These are phyloP conservation scores for Drosera spatulata DNA, from an alignment of 179 eudicot species.

Conservation along the genomic window DNA sequence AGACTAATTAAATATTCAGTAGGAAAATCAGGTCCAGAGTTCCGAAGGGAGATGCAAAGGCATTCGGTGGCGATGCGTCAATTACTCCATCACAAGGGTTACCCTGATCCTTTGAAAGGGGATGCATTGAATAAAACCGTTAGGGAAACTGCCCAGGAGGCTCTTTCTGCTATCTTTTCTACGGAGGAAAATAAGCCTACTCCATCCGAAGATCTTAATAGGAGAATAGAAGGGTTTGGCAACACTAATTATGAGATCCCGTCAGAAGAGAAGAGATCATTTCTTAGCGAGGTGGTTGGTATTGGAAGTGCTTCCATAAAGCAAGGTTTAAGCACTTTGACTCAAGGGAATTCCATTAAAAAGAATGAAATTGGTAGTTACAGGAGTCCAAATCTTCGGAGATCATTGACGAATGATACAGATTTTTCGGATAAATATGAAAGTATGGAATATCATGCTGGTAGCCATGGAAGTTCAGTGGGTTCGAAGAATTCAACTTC, in stretches of 20 bases:
- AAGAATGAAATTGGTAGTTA: constrained; percentile 70
- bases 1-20: constrained; percentile 83
- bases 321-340: constrained; percentile 64
- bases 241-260: constrained; percentile 60
- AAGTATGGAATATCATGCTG: constrained; percentile 33
- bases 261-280: constrained; percentile 70
- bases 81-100: constrained; percentile 80
- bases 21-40: constrained; percentile 80
- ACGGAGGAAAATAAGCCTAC: constrained; percentile 65
- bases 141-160: constrained; percentile 86
- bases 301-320: constrained; percentile 82
- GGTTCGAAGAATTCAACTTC: constrained; percentile 27
- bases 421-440: constrained; percentile 49
- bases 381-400: constrained; percentile 68
- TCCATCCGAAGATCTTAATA: constrained; percentile 40
- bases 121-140: constrained; percentile 91
- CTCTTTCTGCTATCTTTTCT: constrained; percentile 77
- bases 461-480: constrained; percentile 38
- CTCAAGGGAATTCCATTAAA: constrained; percentile 51
- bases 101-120: constrained; percentile 75
- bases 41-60: constrained; percentile 97
- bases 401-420: constrained; percentile 64
- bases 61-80: constrained; percentile 88
- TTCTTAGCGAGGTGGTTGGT: constrained; percentile 83
- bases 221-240: constrained; percentile 90